Evolutionary conservation across 2,329 filamentous ascomycete species (phyloP), one percentile per base, ranked within the genome.

Genomic region (Colletotrichum destructivum): DNA sequence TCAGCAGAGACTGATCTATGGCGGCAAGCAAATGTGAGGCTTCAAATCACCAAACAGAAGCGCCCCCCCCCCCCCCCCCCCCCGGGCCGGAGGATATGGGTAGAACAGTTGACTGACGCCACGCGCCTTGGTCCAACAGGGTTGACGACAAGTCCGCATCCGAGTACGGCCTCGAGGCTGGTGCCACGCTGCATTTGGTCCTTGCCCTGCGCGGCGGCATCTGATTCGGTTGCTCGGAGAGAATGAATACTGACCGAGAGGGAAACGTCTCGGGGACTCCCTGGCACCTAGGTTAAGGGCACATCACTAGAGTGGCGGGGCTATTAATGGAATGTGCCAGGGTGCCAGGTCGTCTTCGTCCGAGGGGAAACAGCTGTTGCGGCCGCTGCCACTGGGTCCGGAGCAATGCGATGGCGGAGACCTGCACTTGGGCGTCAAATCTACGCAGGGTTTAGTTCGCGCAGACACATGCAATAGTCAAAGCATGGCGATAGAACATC

Each of bases 1-100:
- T 21, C 96, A 99, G 85, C 96, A 99, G 84, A 92, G 96, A 71
- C 87, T 99, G 75, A 99, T 99, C 79, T 98, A 93, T 81, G 95
- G 96, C 65, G 96, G 96, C 79, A 99, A 99, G 87, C 96, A 99
- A 83, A 98, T 99, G 96, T 98, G 85, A 46, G 55, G 51, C 15
- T 35, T 4, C 13, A 61, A 23, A 21, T n/a, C 12, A 7, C 35
- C 11, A 42, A 42, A 16, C 54, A 56, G 7, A 12, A 23, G 55
- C 38, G 35, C 11, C 9, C 55, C 38, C 35, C 35, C 2, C 26
- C 35, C 23, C 13, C 7, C 38, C 11, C 9, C 55, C 38, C 35
- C 35, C 2, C 26, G 38, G 16, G n/a, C 6, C 23, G 8, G 35
- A 42, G n/a, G 7, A 42, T 4, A 15, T 23, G 55, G 38, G 38